A percentile compares a stretch with the other conserved stretches of the same genome.
Conservation (phyloP, 106 monocot genomes). For the Vanilla planifolia region DNA sequence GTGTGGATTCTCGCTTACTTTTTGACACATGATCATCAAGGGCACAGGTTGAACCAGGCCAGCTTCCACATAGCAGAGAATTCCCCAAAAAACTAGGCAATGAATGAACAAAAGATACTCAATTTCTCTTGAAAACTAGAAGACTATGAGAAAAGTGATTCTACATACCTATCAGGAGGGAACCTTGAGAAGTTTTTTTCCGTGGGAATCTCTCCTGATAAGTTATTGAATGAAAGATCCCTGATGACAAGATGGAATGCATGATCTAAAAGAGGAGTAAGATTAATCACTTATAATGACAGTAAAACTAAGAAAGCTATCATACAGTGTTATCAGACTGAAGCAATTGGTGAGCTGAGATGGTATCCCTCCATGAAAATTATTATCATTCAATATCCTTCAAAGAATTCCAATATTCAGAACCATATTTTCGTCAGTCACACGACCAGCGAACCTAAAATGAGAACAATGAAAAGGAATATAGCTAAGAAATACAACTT, state of each 20-base stretch:
- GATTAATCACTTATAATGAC: neutral
- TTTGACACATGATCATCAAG: conserved; percentile 24
- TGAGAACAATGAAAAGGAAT: neutral
- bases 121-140: neutral
- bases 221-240: conserved; percentile 91
- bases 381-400: conserved; percentile 89
- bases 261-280: no score
- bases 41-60: conserved; percentile 39
- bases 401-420: neutral
- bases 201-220: conserved; percentile 72
- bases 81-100: conserved; percentile 74
- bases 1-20: conserved; percentile 27
- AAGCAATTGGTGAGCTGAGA: conserved; percentile 79
- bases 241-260: conserved; percentile 25
- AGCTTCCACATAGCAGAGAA: conserved; percentile 53
- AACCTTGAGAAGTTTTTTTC: conserved; percentile 77
- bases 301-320: neutral
- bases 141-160: neutral
- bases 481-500: conserved; percentile 10
- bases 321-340: conserved; percentile 77
- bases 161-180: conserved; percentile 55
- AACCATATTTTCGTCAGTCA: conserved; percentile 2
- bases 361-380: conserved; percentile 74
- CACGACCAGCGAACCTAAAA: neutral
- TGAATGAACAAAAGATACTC: neutral